Conservation (phyloP, 1,284 basidiomycete genomes). For the Rhizoctonia solani region DNA sequence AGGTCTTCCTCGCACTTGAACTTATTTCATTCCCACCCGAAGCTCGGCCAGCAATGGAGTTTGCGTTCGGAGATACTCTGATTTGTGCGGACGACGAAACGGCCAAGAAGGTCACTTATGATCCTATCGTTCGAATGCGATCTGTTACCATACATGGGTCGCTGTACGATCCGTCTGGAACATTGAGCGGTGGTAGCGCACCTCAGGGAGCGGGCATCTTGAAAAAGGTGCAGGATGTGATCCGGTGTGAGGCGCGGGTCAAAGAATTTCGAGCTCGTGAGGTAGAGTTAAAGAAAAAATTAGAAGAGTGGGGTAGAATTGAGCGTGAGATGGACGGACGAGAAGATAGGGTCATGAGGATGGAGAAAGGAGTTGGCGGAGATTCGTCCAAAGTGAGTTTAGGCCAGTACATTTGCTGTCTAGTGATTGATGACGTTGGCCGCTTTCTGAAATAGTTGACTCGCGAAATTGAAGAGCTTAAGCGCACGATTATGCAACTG, state of each 20-base stretch:
- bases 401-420: conserved; percentile 59
- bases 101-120: conserved; percentile 89
- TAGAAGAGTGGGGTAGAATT: too few relatives aligned
- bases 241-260: conserved; percentile 62
- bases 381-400: conserved; percentile 91
- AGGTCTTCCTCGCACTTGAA: conserved; percentile 83
- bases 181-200: conserved; percentile 88
- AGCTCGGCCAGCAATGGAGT: conserved; percentile 87
- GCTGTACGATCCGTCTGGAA: conserved; percentile 95
- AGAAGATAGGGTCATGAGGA: conserved; percentile 39
- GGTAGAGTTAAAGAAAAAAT: too few relatives aligned
- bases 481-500: conserved; percentile 69
- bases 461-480: conserved; percentile 76
- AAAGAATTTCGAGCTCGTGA: too few relatives aligned
- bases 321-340: conserved; percentile 58
- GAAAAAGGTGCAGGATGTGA: conserved; percentile 83
- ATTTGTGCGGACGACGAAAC: conserved; percentile 89
- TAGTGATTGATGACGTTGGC: neutral
- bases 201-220: conserved; percentile 77
- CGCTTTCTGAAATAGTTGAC: conserved; percentile 60
- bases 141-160: conserved; percentile 96
- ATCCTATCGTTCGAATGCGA: conserved; percentile 69
- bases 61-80: conserved; percentile 92
- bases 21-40: conserved; percentile 86
- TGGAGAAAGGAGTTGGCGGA: too few relatives aligned